Evolutionary conservation across 129 eudicot genomes (phyloP).

Genomic region (Flaveria bidentis): DNA sequence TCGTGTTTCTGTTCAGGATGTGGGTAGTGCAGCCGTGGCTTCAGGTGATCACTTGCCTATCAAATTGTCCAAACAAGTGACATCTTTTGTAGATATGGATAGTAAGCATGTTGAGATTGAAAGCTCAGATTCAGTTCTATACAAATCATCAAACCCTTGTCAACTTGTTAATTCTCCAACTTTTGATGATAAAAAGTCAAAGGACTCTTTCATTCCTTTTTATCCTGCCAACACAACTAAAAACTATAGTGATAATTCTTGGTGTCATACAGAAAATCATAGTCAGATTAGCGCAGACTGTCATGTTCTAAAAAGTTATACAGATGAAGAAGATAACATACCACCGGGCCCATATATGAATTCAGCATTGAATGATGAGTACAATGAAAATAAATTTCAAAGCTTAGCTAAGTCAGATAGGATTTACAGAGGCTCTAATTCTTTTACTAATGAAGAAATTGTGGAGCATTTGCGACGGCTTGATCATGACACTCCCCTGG

Average conservation of each 20-base stretch:
- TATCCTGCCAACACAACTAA: constrained; percentile 38
- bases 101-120: constrained; percentile 29
- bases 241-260: constrained; percentile 30
- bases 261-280: constrained; percentile 35
- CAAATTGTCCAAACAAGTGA: constrained; percentile 44
- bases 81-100: constrained; percentile 69
- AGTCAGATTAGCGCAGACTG: constrained; percentile 30
- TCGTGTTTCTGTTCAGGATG: constrained; percentile 44
- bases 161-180: constrained; percentile 35
- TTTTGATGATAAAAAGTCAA: constrained; percentile 40
- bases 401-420: constrained; percentile 74
- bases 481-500: constrained; percentile 43
- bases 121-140: constrained; percentile 34
- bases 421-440: constrained; percentile 63
- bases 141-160: constrained; percentile 37
- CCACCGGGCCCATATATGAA: constrained; percentile 35
- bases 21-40: constrained; percentile 30
- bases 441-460: constrained; percentile 86
- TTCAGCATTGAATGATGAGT: constrained; percentile 44
- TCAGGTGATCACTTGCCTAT: constrained; percentile 36
- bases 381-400: constrained; percentile 65
- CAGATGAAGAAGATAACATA: constrained; percentile 45
- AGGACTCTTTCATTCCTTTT: constrained; percentile 38
- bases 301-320: constrained; percentile 38
- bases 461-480: constrained; percentile 82